Evolutionary conservation across 1,139 yeast genomes (phyloP), one percentile per base, ranked within the genome.

Genomic region (Meyerozyma elateridarum): DNA sequence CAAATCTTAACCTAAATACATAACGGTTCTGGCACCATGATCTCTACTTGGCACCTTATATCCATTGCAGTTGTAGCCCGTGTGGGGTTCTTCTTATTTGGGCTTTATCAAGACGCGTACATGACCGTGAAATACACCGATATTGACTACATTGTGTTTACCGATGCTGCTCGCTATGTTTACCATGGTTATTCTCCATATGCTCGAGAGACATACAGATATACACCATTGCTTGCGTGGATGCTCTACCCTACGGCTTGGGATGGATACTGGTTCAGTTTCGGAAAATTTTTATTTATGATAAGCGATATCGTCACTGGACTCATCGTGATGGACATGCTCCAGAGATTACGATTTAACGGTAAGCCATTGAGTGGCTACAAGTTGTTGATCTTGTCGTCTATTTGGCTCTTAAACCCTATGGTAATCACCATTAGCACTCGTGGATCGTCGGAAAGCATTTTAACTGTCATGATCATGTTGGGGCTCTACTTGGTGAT

Each of bases 341-440:
- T 52, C 8, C 39, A 38, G 26, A 35, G 37, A 31, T 40, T 41
- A 21, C 38, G 32, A 20, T 51, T 58, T 5, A 45, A 24, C 18
- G 29, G 32, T 12, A 30, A 15, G 13, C 35, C 31, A 13, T 31
- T 55, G 13, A 42, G 56, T 6, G 48, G 49, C 28, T 37, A 45
- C 7, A 61, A 60, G 30, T 62, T 67, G 13, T 44, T 67, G 15
- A 34, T 64, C 8, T 64, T 77, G 37, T 56, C 79, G 20, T 60
- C 82, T 1, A 62, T 88, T 4, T 91, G 98, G 98, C 64, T 91
- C 25, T 65, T 87, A 45, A 91, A 91, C 54, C 98, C 98, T 8
- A 85, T 91, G 93, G 98, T 89, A 0, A 77, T 84, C 20, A 88
- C 95, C 1, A 91, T 91, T 28, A 81, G 94, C 40, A 88, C 97